These are phyloP conservation scores for Dendrobium catenatum DNA, from an alignment of 106 monocot genomes.

Conservation along the genomic window DNA sequence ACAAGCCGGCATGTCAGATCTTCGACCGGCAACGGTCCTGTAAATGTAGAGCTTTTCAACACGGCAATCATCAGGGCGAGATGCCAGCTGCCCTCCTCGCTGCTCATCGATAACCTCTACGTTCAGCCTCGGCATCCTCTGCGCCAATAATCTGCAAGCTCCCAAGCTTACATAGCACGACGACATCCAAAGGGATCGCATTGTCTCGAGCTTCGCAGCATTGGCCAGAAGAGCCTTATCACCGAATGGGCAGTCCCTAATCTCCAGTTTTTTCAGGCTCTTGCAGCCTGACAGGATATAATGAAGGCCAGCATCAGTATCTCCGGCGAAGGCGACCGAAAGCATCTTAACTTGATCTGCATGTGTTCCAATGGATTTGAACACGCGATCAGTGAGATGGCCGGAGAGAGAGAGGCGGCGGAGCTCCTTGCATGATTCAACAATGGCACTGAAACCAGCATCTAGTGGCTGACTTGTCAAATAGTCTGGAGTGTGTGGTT, in stretches of 20 bases:
- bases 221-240: conserved; percentile 53
- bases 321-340: conserved; percentile 71
- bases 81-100: conserved; percentile 11
- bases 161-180: conserved; percentile 58
- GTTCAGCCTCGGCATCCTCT: conserved; percentile 55
- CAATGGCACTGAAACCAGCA: too few species aligned
- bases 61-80: conserved; percentile 19
- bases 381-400: conserved; percentile 59
- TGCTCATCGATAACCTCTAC: conserved; percentile 71
- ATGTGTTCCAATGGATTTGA: conserved; percentile 41
- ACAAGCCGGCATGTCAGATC: too few species aligned
- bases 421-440: too few species aligned
- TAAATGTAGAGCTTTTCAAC: too few species aligned
- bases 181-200: conserved; percentile 97
- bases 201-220: conserved; percentile 66
- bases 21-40: too few species aligned
- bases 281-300: conserved; percentile 64
- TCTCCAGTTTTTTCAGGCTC: conserved; percentile 60
- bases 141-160: conserved; percentile 43
- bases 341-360: conserved; percentile 63
- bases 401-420: conserved; percentile 50
- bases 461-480: too few species aligned
- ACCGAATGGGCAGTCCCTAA: conserved; percentile 78
- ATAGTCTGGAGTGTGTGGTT: too few species aligned
- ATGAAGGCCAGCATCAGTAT: conserved; percentile 54